Evolutionary conservation across 306 rosid species (phyloP).

Genomic region (Rosa rugosa): DNA sequence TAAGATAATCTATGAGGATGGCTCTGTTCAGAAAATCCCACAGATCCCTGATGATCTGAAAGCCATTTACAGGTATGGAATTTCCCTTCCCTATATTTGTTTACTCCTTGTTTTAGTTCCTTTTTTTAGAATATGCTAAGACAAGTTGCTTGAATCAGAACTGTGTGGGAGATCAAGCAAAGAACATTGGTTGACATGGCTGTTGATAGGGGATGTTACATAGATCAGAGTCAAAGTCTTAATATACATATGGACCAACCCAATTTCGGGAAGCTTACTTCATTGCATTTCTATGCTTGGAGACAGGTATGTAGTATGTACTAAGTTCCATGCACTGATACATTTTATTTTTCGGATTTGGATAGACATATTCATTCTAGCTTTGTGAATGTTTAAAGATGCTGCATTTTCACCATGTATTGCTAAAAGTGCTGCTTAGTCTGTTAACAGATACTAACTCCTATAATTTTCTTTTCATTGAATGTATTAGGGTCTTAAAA

Average conservation of each 20-base stretch:
- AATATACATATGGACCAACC: conserved; percentile 95
- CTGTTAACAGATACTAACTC: conserved; percentile 1
- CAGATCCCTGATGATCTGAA: conserved; percentile 71
- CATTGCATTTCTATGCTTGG: conserved; percentile 93
- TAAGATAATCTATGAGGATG: conserved; percentile 63
- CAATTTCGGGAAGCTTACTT: conserved; percentile 81
- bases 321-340: neutral
- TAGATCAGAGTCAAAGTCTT: conserved; percentile 91
- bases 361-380: neutral
- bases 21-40: conserved; percentile 65
- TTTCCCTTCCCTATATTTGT: conserved; percentile 1
- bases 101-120: neutral
- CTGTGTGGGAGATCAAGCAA: conserved; percentile 98
- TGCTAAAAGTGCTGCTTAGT: neutral
- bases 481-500: conserved; percentile 65
- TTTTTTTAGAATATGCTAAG: conserved; percentile 26
- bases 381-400: neutral
- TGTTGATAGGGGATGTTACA: conserved; percentile 79
- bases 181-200: conserved; percentile 92
- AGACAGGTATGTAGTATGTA: conserved; percentile 47
- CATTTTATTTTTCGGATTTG: neutral
- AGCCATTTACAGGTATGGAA: conserved; percentile 69
- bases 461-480: conserved; percentile 6
- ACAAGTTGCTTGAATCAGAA: conserved; percentile 41
- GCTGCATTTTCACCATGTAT: neutral